Percentiles rank a stretch among this genome's conserved stretches.
Evolutionary conservation across 441 rosid species (phyloP).

Genomic region (Syzygium syzygioides): DNA sequence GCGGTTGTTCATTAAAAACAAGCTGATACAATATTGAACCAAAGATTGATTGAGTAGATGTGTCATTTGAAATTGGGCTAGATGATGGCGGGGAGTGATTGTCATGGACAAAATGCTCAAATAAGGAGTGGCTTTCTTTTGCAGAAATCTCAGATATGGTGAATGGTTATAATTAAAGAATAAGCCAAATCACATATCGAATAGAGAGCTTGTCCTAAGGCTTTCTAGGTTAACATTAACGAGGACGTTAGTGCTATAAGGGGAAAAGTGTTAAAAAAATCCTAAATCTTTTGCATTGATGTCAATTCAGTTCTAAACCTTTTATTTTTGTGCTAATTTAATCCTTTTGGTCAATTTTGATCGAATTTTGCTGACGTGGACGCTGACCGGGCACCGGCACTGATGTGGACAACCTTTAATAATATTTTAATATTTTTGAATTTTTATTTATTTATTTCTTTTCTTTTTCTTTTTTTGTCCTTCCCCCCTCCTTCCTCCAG

Average conservation of each 20-base stretch:
- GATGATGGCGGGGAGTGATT: neutral
- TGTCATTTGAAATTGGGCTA: neutral
- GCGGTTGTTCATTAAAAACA: neutral
- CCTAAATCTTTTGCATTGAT: too few relatives aligned
- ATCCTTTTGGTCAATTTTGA: too few relatives aligned
- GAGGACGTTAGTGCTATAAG: neutral
- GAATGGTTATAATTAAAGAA: neutral
- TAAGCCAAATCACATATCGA: neutral
- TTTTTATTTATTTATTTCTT: too few relatives aligned
- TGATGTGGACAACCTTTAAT: too few relatives aligned
- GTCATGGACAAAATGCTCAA: neutral
- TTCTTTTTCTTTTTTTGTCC: too few relatives aligned
- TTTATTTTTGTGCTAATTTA: too few relatives aligned
- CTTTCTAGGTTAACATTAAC: neutral
- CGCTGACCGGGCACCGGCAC: too few relatives aligned
- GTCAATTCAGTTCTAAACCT: too few relatives aligned
- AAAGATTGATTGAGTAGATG: neutral
- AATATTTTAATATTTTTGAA: too few relatives aligned
- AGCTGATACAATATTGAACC: neutral
- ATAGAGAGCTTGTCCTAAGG: neutral
- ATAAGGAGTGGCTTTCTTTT: neutral
- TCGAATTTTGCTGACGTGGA: too few relatives aligned
- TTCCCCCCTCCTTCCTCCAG: too few relatives aligned
- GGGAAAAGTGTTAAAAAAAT: too few relatives aligned
- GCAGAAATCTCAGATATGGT: neutral